These are phyloP conservation scores for Colletotrichum falcatum DNA, from an alignment of 2,329 filamentous ascomycete species.

Conservation along the genomic window DNA sequence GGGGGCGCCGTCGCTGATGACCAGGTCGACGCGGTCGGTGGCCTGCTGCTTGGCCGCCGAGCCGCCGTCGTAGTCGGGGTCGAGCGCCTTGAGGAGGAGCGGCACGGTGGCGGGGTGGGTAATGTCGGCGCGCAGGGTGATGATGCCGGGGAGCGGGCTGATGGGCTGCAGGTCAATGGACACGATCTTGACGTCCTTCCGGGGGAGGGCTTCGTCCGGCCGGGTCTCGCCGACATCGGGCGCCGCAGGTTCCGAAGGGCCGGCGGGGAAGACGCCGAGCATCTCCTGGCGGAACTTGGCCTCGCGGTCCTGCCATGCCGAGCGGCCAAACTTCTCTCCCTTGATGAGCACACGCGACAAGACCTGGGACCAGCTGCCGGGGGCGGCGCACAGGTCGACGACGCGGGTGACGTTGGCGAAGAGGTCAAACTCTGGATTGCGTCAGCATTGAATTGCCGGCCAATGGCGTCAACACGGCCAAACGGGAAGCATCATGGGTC, in stretches of 20 bases:
- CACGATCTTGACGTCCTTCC: slow-evolving; percentile 89
- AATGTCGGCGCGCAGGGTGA: slow-evolving; percentile 92
- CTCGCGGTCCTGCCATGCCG: slow-evolving; percentile 89
- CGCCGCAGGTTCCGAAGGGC: slow-evolving; percentile 6
- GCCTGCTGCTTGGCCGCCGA: slow-evolving; percentile 62
- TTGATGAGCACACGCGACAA: slow-evolving; percentile 93
- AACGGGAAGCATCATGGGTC: too few relatives aligned
- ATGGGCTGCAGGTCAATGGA: slow-evolving; percentile 97
- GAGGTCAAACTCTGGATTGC: slow-evolving; percentile 83
- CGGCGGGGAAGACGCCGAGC: slow-evolving; percentile 60
- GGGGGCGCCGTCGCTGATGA: slow-evolving; percentile 94
- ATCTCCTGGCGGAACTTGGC: slow-evolving; percentile 72
- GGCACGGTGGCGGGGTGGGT: slow-evolving; percentile 97
- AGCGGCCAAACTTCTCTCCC: slow-evolving; percentile 87
- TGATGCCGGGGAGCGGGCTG: slow-evolving; percentile 91
- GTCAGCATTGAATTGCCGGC: not conserved
- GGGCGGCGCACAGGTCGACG: slow-evolving; percentile 94
- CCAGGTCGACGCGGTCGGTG: slow-evolving; percentile 87
- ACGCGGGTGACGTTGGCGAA: slow-evolving; percentile 92
- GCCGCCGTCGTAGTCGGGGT: slow-evolving; percentile 72
- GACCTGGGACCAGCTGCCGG: slow-evolving; percentile 97
- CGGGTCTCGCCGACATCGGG: slow-evolving; percentile 40
- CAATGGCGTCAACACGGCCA: not conserved
- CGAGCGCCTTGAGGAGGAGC: slow-evolving; percentile 85
- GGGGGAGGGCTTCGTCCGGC: slow-evolving; percentile 54